These are phyloP conservation scores for Trapa bicornis DNA, from an alignment of 345 rosid genomes.

Conservation along the genomic window DNA sequence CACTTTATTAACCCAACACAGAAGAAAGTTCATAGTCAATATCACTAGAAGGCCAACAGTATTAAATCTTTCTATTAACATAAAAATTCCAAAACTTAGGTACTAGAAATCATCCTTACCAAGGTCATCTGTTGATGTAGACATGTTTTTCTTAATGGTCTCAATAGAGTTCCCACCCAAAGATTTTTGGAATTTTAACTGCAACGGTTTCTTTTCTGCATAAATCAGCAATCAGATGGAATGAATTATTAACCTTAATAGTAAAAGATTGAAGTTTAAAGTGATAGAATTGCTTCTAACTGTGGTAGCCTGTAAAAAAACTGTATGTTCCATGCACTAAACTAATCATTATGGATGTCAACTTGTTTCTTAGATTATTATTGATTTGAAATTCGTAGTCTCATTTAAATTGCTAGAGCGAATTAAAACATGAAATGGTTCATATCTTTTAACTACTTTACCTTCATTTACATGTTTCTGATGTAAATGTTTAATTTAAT, in stretches of 20 bases:
- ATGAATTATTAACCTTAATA: not conserved
- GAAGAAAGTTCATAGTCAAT: not conserved
- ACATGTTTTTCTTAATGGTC: conserved; percentile 36
- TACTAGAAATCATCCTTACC: conserved; percentile 28
- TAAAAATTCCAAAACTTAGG: not conserved
- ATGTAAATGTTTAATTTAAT: not conserved
- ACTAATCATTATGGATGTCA: not conserved
- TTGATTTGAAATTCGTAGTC: too few relatives aligned
- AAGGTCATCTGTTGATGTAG: conserved; percentile 84
- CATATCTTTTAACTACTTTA: not conserved
- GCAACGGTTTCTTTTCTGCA: conserved; percentile 89
- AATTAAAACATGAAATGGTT: not conserved
- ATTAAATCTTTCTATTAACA: not conserved
- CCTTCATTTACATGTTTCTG: not conserved
- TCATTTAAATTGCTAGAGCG: not conserved
- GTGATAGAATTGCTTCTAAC: not conserved
- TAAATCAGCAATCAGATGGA: not conserved
- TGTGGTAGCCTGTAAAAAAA: not conserved
- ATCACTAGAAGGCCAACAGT: not conserved
- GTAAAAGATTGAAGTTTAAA: not conserved
- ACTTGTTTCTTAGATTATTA: too few relatives aligned
- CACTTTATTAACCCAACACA: not conserved
- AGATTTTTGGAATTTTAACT: conserved; percentile 68
- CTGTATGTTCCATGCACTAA: not conserved
- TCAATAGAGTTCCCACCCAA: conserved; percentile 39